These are phyloP conservation scores for Pseudomonodictys pantanalensis DNA, from an alignment of 495 filamentous ascomycete species.

Conservation along the genomic window DNA sequence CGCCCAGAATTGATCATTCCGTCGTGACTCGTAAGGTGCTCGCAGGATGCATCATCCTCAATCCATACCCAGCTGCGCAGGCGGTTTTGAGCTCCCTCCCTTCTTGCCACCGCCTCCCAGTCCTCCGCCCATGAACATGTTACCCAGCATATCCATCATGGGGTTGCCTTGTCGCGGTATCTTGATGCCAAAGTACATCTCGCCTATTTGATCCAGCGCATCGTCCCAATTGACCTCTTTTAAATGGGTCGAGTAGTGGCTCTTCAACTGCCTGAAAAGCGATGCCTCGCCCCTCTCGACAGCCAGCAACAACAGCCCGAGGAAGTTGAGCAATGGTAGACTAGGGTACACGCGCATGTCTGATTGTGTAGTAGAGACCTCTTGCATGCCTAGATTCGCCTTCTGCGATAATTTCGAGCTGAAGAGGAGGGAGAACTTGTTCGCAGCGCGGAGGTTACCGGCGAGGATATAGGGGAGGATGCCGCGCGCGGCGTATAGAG, in stretches of 20 bases:
- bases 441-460: slow-evolving; percentile 86
- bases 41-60: slow-evolving; percentile 28
- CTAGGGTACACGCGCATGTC: slow-evolving; percentile 81
- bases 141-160: slow-evolving; percentile 95
- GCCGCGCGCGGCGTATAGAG: slow-evolving; percentile 83
- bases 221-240: slow-evolving; percentile 80
- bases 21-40: slow-evolving; percentile 1
- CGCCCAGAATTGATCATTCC: too few relatives aligned
- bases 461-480: slow-evolving; percentile 89
- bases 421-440: slow-evolving; percentile 76
- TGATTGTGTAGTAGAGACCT: slow-evolving; percentile 70
- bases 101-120: slow-evolving; percentile 42
- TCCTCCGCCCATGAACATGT: slow-evolving; percentile 75
- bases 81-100: slow-evolving; percentile 47
- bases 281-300: slow-evolving; percentile 76
- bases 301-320: slow-evolving; percentile 76
- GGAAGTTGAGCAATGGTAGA: slow-evolving; percentile 89
- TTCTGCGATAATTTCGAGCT: slow-evolving; percentile 69
- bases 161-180: slow-evolving; percentile 84
- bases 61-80: slow-evolving; percentile 55
- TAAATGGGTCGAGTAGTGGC: slow-evolving; percentile 75
- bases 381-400: slow-evolving; percentile 67
- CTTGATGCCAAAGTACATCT: slow-evolving; percentile 97
- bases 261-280: slow-evolving; percentile 76
- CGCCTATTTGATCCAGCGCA: slow-evolving; percentile 78